phyloP scores from a whole-genome alignment of 192 early-diverging fungal genomes.

The Backusella mclennaniae region DNA sequence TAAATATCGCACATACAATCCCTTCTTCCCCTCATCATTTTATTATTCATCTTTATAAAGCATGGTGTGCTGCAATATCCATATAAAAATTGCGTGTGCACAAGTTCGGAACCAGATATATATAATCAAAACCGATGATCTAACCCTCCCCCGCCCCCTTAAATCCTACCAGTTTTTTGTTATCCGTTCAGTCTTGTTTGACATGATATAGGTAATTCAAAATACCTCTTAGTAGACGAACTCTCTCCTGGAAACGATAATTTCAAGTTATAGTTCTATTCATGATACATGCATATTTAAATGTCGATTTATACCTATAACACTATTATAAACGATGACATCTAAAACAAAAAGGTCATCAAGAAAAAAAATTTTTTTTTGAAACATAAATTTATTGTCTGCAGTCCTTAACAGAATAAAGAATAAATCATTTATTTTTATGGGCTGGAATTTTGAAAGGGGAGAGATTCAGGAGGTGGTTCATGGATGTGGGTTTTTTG shows the following conservation, averaged over 20 bases:
- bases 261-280: neutral
- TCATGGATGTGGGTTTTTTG: neutral
- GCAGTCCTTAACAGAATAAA: neutral
- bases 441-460: neutral
- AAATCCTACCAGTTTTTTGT: neutral
- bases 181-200: neutral
- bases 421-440: neutral
- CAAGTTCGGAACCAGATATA: slow-evolving; percentile 1
- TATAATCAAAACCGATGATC: neutral
- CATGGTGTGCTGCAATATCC: neutral
- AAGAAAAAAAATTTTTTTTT: neutral
- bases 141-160: neutral
- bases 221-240: neutral
- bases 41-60: neutral
- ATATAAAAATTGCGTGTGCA: neutral
- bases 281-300: neutral
- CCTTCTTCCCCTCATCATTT: neutral
- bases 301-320: neutral
- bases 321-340: neutral
- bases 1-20: neutral
- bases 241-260: neutral
- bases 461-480: neutral
- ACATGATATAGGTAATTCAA: neutral
- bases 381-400: neutral
- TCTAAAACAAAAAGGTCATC: neutral